phyloP scores from a whole-genome alignment of 352 stramenopile genomes.

The Phytophthora crassamura region DNA sequence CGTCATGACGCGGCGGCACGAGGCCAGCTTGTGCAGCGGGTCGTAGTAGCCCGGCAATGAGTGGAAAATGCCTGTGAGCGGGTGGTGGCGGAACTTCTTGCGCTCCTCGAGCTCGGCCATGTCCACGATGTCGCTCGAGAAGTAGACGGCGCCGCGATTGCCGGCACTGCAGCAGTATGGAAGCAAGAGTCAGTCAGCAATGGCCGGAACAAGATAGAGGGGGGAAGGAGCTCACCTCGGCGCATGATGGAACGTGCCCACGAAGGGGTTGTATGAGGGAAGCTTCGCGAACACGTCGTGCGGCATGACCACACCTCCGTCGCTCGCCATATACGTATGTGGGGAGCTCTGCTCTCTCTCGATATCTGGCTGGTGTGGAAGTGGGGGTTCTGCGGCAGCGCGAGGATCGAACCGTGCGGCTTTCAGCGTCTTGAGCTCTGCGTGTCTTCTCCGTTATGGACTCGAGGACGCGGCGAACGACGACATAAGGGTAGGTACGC shows the following conservation, averaged over 20 bases:
- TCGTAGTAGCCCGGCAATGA: slow-evolving; percentile 88
- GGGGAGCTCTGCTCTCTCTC: slow-evolving; percentile 9
- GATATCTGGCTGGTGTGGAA: slow-evolving; percentile 20
- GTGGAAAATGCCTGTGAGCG: slow-evolving; percentile 89
- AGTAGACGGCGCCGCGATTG: slow-evolving; percentile 88
- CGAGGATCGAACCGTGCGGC: neutral
- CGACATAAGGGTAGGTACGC: slow-evolving; percentile 32
- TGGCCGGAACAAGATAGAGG: neutral
- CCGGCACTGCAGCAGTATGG: slow-evolving; percentile 54
- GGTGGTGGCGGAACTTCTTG: slow-evolving; percentile 90
- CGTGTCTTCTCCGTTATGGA: slow-evolving; percentile 35
- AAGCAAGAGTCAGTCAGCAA: slow-evolving; percentile 7
- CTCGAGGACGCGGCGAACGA: slow-evolving; percentile 45
- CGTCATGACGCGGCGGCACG: slow-evolving; percentile 68
- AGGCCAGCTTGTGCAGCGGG: slow-evolving; percentile 77
- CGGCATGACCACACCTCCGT: slow-evolving; percentile 54
- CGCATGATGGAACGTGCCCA: slow-evolving; percentile 91
- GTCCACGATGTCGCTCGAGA: slow-evolving; percentile 88
- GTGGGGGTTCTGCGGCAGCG: slow-evolving; percentile 6
- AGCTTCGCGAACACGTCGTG: slow-evolving; percentile 85
- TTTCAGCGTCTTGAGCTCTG: slow-evolving; percentile 33
- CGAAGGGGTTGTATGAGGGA: slow-evolving; percentile 89
- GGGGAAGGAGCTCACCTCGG: slow-evolving; percentile 55
- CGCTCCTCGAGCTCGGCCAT: slow-evolving; percentile 90
- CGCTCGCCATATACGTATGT: slow-evolving; percentile 33